Evolutionary conservation across 2,329 filamentous ascomycete species (phyloP), one percentile per base, ranked within the genome.

Genomic region (Fusarium kyushuense): DNA sequence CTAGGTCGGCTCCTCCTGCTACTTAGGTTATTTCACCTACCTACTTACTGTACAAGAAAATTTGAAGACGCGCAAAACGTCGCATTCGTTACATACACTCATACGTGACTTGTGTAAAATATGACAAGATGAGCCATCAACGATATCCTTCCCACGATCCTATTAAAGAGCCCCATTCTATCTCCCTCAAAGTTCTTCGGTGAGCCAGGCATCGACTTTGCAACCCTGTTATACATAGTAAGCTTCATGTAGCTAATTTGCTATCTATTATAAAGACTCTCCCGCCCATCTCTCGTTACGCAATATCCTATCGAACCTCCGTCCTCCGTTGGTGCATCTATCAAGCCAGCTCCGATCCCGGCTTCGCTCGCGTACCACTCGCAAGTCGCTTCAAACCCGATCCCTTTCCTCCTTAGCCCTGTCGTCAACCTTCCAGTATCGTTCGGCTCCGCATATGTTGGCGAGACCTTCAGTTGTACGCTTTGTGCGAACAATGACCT

Each of bases 391-490:
- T 83, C 84, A 30, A 87, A 87, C 67, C 81, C 85, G 6, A 78
- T 82, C 16, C 84, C 86, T 9, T 88, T 88, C 76, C 77, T 89
- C 62, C 83, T 90, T 66, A 86, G 84, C 33, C 88, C 88, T 2
- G 84, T 89, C 54, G 86, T 98, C 73, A 96, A 93, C 46, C 89
- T 98, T 2, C 95, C 96, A 12, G 90, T 94, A 17, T 91, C 93
- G 1, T 98, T 99, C 78, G 95, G 94, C 43, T 95, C 93, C 14
- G 94, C 95, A 11, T 97, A 97, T 78, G 95, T 98, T 21, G 96
- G 96, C 73, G 94, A 98, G 82, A 93, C 91, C 0, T 98, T 99
- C 80, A 90, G 91, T 68, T 99, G 96, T 80, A 97, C 95, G 2
- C 85, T 98, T 23, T 97, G 94, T 80, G 94, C 92, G n/a, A 97